These are phyloP conservation scores for Streptanthus diversifolius DNA, from an alignment of 345 rosid genomes.

Conservation along the genomic window DNA sequence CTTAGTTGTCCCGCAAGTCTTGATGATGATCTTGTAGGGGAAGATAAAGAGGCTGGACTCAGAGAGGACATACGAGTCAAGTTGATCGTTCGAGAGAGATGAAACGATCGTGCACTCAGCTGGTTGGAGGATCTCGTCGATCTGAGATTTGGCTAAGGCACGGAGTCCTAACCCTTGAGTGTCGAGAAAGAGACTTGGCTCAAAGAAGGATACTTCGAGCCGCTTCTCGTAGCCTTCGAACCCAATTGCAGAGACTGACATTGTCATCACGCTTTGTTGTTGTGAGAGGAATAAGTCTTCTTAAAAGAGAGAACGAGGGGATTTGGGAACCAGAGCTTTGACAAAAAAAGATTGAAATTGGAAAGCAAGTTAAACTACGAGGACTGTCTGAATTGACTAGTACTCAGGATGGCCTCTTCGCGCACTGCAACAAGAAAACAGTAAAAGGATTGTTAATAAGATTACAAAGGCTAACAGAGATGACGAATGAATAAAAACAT, in stretches of 20 bases:
- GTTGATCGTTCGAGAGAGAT: slow-evolving; percentile 50
- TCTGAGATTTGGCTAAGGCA: slow-evolving; percentile 43
- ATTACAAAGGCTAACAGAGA: background rate
- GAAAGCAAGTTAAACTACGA: background rate
- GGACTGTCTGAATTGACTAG: background rate
- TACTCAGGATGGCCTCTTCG: slow-evolving; percentile 84
- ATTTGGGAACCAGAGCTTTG: slow-evolving; percentile 9
- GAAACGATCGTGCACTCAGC: slow-evolving; percentile 69
- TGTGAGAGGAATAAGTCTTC: background rate
- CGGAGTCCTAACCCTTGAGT: slow-evolving; percentile 55
- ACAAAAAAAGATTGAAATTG: background rate
- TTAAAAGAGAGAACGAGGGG: slow-evolving; percentile 9
- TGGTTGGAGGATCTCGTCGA: slow-evolving; percentile 55
- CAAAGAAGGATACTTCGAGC: slow-evolving; percentile 55
- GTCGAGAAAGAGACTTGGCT: slow-evolving; percentile 50
- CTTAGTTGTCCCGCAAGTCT: slow-evolving; percentile 81
- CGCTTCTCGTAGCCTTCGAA: slow-evolving; percentile 82
- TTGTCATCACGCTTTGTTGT: slow-evolving; percentile 28
- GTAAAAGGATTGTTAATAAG: background rate
- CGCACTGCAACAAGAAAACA: slow-evolving; percentile 47
- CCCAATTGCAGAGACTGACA: slow-evolving; percentile 57
- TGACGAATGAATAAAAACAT: background rate
- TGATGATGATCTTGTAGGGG: slow-evolving; percentile 56
- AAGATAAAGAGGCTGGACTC: slow-evolving; percentile 76
- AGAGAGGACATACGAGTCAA: slow-evolving; percentile 80